Conservation (phyloP, 2,329 filamentous ascomycete species). For the Xylariaceae sp. region DNA sequence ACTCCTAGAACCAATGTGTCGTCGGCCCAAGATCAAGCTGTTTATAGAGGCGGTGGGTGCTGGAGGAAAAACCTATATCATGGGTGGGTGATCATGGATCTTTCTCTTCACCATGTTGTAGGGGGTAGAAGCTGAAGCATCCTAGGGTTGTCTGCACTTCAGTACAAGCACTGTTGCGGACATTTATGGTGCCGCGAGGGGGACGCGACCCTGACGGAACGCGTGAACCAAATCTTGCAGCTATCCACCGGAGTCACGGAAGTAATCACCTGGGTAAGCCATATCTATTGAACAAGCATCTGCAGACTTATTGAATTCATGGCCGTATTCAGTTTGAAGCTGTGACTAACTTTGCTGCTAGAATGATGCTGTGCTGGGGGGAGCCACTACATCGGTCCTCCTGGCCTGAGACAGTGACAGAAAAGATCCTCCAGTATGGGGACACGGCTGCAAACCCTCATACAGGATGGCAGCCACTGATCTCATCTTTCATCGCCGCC, state of each 20-base stretch:
- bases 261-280: conserved; percentile 30
- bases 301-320: neutral
- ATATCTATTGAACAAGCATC: conserved; percentile 1
- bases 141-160: conserved; percentile 28
- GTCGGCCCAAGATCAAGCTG: conserved; percentile 22
- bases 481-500: conserved; percentile 33
- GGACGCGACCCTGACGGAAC: conserved; percentile 32
- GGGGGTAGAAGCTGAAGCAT: conserved; percentile 5
- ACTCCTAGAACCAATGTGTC: conserved; percentile 25
- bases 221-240: conserved; percentile 34
- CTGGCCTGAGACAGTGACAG: conserved; percentile 29
- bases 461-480: conserved; percentile 32
- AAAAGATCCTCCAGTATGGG: conserved; percentile 29
- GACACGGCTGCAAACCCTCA: conserved; percentile 28
- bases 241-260: conserved; percentile 32
- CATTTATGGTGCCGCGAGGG: conserved; percentile 31
- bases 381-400: conserved; percentile 35
- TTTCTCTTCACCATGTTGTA: neutral
- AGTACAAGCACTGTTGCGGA: conserved; percentile 32
- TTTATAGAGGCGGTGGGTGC: conserved; percentile 22
- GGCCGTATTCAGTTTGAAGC: neutral
- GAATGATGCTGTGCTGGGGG: conserved; percentile 35
- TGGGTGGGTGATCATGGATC: conserved; percentile 23
- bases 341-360: conserved; percentile 6
- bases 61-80: conserved; percentile 33